A percentile compares a stretch with the other conserved stretches of the same genome.
These are phyloP conservation scores for Paramecium pentaurelia DNA, from an alignment of 73 alveolate genomes.

Conservation along the genomic window DNA sequence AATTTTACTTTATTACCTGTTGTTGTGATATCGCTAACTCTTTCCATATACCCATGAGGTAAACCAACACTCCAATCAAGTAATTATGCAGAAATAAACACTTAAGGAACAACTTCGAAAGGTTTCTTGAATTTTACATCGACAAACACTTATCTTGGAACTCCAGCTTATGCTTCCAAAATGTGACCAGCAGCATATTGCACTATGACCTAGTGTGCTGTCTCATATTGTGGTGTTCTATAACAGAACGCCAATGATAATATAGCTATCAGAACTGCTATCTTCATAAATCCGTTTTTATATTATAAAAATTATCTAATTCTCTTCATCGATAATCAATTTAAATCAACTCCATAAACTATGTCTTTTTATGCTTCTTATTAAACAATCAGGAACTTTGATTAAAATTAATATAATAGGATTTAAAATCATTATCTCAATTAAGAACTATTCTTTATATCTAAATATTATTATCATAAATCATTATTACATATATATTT, in stretches of 20 bases:
- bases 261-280: neutral
- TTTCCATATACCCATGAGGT: neutral
- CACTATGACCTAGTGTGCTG: neutral
- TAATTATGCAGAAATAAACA: neutral
- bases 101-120: neutral
- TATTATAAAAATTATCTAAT: neutral
- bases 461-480: neutral
- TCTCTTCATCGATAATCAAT: neutral
- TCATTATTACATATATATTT: neutral
- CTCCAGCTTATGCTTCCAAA: neutral
- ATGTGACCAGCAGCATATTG: neutral
- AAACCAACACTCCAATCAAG: neutral
- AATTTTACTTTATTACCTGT: neutral
- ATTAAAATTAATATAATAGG: neutral
- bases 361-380: neutral
- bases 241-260: neutral
- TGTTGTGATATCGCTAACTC: neutral
- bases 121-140: constrained; percentile 14
- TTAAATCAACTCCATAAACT: neutral
- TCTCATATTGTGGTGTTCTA: neutral
- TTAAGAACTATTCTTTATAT: neutral
- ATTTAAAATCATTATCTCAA: neutral
- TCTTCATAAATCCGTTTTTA: constrained; percentile 10
- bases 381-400: neutral
- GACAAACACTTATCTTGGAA: neutral